Percentiles rank a stretch among this genome's conserved stretches.
phyloP scores from a whole-genome alignment of 495 filamentous ascomycete genomes.

The Hypoxylon perforatum region DNA sequence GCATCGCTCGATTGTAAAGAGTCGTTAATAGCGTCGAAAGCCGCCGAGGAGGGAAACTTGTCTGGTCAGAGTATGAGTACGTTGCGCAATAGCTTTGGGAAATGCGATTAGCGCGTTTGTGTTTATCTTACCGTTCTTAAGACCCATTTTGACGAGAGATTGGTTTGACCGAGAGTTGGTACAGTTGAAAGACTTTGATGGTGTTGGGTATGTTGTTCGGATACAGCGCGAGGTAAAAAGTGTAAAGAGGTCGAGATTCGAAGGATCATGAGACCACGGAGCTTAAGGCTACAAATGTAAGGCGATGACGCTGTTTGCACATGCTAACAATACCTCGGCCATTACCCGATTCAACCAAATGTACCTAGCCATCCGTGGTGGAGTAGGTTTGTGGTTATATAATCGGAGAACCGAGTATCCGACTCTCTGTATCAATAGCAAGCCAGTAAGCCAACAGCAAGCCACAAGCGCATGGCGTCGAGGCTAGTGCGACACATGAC shows the following conservation, averaged over 20 bases:
- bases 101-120: background rate
- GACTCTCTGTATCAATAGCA: too few relatives aligned
- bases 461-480: background rate
- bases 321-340: slow-evolving; percentile 49
- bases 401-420: slow-evolving; percentile 16
- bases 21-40: slow-evolving; percentile 88
- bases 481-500: too few relatives aligned
- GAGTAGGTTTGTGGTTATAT: slow-evolving; percentile 8
- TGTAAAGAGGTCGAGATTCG: slow-evolving; percentile 10
- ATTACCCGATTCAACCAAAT: slow-evolving; percentile 36
- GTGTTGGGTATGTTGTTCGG: slow-evolving; percentile 9
- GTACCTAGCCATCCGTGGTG: slow-evolving; percentile 1
- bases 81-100: slow-evolving; percentile 4
- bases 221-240: slow-evolving; percentile 6
- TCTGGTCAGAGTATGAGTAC: slow-evolving; percentile 58
- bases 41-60: slow-evolving; percentile 87
- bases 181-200: background rate
- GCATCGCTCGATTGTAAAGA: slow-evolving; percentile 75
- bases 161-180: slow-evolving; percentile 20
- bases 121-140: slow-evolving; percentile 75
- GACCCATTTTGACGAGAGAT: slow-evolving; percentile 71
- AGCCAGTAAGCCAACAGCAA: too few relatives aligned
- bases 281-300: slow-evolving; percentile 19
- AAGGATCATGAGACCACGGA: slow-evolving; percentile 21
- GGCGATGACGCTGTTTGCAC: slow-evolving; percentile 43